phyloP scores from a whole-genome alignment of 2,329 filamentous ascomycete species.

The Fusarium mangiferae region DNA sequence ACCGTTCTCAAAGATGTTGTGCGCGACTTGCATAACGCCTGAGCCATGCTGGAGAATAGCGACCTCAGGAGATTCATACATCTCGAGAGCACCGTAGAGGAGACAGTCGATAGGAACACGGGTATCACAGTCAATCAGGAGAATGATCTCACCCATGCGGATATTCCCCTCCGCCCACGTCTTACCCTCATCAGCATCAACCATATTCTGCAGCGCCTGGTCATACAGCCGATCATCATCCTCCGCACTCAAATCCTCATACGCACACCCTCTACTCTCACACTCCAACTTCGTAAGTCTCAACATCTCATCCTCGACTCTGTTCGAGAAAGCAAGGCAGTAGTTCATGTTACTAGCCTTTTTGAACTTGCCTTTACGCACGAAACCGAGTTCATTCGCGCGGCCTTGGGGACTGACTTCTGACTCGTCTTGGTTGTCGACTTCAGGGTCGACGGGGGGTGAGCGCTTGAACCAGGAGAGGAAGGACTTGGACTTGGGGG shows the following conservation, averaged over 20 bases:
- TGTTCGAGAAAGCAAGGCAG: constrained; percentile 63
- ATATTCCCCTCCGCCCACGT: constrained; percentile 69
- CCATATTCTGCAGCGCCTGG: constrained; percentile 55
- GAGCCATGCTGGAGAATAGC: constrained; percentile 78
- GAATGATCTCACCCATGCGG: constrained; percentile 66
- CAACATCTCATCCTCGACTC: constrained; percentile 63
- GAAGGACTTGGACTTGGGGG: constrained; percentile 24
- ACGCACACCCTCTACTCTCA: constrained; percentile 24
- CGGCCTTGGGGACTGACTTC: constrained; percentile 36
- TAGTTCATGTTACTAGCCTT: constrained; percentile 78
- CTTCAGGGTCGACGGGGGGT: constrained; percentile 33
- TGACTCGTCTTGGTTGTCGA: constrained; percentile 56
- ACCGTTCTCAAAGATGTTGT: constrained; percentile 76
- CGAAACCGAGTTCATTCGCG: constrained; percentile 58
- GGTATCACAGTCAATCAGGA: constrained; percentile 75
- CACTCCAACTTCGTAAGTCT: constrained; percentile 36
- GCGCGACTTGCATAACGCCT: constrained; percentile 80
- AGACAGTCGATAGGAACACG: constrained; percentile 72
- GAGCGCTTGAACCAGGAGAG: constrained; percentile 53
- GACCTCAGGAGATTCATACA: constrained; percentile 75
- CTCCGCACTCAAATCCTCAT: constrained; percentile 57
- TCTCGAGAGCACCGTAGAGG: constrained; percentile 75
- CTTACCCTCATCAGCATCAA: constrained; percentile 60
- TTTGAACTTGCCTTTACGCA: constrained; percentile 70
- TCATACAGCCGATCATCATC: constrained; percentile 59